Base-by-base conservation (phyloP, 116 monocot species). In the Trichopus zeylanicus region DNA sequence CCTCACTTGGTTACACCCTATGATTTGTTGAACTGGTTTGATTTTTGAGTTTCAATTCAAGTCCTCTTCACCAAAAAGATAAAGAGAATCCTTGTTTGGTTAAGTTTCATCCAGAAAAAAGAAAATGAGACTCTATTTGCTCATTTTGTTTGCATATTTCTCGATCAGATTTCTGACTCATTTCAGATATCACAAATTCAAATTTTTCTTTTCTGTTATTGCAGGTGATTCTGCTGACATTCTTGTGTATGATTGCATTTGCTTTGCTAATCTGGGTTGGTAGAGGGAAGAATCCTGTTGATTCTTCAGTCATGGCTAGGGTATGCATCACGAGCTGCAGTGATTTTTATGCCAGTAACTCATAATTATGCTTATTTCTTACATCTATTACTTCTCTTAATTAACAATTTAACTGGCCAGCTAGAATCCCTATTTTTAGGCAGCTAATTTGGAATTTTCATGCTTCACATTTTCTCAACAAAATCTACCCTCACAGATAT, bases 191-290 rank as follows among this genome's bases (percentile, higher is more conserved):
- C 32, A 5, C 1, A 12, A 32, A 42, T 31, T 53, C 48, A 25
- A 37, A 51, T 31, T 25, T 19, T 10, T 20, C 1, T 26, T n/a
- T 48, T 71, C 20, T 70, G 11, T 57, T 61, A 29, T 51, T 81
- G 48, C 33, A 97, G 95, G 95, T 84, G 46, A 73, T 87, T 66
- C 29, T 79, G 39, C 69, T 97, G 60, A 77, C 70, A 54, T 97
- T 97, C 82, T 61, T 82, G 35, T 81, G 84, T 37, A 84, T 87
- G 90, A 60, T 83, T 31, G 65, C 77, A 53, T 87, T 84, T 58
- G 69, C 95, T 32, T 54, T 84, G 30, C 79, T 97, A 51, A 90
- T 97, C 20, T 97, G 87, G 90, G 37, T 75, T 68, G 95, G 91
- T 22, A 79, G 73, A 81, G 87, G 81, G 6, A 69, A 73, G 77